Conservation (phyloP, 257 asterid species). For the Penstemon newberryi region DNA sequence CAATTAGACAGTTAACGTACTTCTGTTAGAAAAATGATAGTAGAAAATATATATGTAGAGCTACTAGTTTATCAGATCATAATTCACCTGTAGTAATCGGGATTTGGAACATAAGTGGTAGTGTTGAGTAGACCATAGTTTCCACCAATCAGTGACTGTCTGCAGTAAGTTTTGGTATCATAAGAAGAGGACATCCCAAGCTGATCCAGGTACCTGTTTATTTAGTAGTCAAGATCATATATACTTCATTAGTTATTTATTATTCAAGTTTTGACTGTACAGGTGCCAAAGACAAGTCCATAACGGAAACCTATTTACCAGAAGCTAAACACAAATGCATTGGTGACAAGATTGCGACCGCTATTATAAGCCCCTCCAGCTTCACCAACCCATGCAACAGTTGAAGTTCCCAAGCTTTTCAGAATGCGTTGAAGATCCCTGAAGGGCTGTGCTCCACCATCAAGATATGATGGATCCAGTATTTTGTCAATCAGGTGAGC, state of each 20-base stretch:
- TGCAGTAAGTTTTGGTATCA: conserved; percentile 77
- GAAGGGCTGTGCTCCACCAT: conserved; percentile 57
- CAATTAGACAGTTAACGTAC: too few species aligned
- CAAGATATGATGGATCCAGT: conserved; percentile 64
- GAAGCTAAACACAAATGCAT: conserved; percentile 79
- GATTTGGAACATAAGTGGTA: conserved; percentile 65
- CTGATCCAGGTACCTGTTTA: conserved; percentile 82
- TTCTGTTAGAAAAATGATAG: too few species aligned
- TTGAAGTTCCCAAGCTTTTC: conserved; percentile 35
- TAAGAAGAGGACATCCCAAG: conserved; percentile 79
- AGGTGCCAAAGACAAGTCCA: neutral
- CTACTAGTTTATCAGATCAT: neutral
- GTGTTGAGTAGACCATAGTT: conserved; percentile 84
- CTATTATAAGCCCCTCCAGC: conserved; percentile 90
- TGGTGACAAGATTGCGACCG: conserved; percentile 67
- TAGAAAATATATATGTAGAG: too few species aligned
- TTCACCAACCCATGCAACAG: conserved; percentile 82
- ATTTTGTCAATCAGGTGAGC: conserved; percentile 70
- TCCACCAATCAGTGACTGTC: conserved; percentile 88
- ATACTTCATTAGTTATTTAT: neutral
- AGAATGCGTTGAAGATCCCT: conserved; percentile 50
- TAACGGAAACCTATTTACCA: conserved; percentile 46
- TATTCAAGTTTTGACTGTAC: neutral
- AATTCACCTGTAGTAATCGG: conserved; percentile 81
- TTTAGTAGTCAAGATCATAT: neutral